A percentile compares a stretch with the other conserved stretches of the same genome.
phyloP scores from a whole-genome alignment of 2,329 filamentous ascomycete genomes.

The Uncinocarpus reesii region DNA sequence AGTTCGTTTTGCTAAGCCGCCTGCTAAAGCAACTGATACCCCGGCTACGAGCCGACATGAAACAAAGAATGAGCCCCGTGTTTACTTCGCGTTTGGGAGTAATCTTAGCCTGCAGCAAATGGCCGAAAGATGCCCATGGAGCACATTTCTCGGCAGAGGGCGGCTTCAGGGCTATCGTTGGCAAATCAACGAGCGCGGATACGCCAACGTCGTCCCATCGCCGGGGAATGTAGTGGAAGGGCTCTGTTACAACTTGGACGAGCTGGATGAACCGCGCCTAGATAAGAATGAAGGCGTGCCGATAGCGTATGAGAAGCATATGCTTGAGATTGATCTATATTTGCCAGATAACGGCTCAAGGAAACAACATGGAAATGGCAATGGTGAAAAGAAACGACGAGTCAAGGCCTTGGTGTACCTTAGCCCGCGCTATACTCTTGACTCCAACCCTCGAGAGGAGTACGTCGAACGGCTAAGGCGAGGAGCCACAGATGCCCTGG shows the following conservation, averaged over 20 bases:
- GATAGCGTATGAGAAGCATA: constrained; percentile 3
- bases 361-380: not conserved
- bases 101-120: constrained; percentile 3
- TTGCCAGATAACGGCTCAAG: not conserved
- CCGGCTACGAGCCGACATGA: not conserved
- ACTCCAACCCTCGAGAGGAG: not conserved
- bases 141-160: not conserved
- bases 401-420: not conserved
- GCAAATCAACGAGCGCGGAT: constrained; percentile 5
- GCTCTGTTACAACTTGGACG: not conserved
- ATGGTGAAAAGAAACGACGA: not conserved
- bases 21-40: not conserved
- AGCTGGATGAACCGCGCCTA: not conserved
- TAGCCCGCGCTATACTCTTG: not conserved
- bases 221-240: not conserved
- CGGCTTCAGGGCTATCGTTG: not conserved
- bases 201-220: constrained; percentile 5
- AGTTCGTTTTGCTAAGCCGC: no score
- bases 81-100: constrained; percentile 5
- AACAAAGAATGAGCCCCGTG: not conserved
- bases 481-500: not conserved
- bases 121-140: not conserved
- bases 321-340: not conserved
- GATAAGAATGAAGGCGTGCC: constrained; percentile 1
- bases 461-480: not conserved